Percentiles rank a stretch among this genome's conserved stretches.
These are phyloP conservation scores for Flaveria brownii DNA, from an alignment of 129 eudicot genomes.

Conservation along the genomic window DNA sequence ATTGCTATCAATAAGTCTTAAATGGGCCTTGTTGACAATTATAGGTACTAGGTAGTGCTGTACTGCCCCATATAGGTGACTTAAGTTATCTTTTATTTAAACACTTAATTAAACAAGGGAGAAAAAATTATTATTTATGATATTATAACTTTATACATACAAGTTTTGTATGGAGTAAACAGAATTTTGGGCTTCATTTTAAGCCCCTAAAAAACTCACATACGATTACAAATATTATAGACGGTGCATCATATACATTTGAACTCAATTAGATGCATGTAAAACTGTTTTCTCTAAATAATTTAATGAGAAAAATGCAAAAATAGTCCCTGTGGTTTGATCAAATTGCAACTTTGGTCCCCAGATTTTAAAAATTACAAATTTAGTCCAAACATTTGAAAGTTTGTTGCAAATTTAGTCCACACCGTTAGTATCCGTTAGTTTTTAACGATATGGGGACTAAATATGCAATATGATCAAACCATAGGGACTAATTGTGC, in stretches of 20 bases:
- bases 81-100: not conserved
- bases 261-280: constrained; percentile 36
- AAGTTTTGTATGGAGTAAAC: constrained; percentile 9
- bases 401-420: too few relatives aligned
- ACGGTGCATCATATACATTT: constrained; percentile 13
- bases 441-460: too few relatives aligned
- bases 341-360: too few relatives aligned
- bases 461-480: too few relatives aligned
- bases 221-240: constrained; percentile 18
- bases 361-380: too few relatives aligned
- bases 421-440: too few relatives aligned
- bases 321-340: too few relatives aligned
- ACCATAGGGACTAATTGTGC: too few relatives aligned
- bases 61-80: not conserved
- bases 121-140: not conserved
- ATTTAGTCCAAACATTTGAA: too few relatives aligned
- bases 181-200: constrained; percentile 10
- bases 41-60: too few relatives aligned
- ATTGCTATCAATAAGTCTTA: not conserved
- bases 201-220: constrained; percentile 28
- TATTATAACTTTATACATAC: not conserved
- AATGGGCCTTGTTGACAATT: not conserved
- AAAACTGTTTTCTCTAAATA: constrained; percentile 29
- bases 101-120: not conserved
- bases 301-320: too few relatives aligned